A percentile compares a stretch with the other conserved stretches of the same genome.
phyloP scores from a whole-genome alignment of 176 grass and related monocot genomes.

The Aegilops longissima region DNA sequence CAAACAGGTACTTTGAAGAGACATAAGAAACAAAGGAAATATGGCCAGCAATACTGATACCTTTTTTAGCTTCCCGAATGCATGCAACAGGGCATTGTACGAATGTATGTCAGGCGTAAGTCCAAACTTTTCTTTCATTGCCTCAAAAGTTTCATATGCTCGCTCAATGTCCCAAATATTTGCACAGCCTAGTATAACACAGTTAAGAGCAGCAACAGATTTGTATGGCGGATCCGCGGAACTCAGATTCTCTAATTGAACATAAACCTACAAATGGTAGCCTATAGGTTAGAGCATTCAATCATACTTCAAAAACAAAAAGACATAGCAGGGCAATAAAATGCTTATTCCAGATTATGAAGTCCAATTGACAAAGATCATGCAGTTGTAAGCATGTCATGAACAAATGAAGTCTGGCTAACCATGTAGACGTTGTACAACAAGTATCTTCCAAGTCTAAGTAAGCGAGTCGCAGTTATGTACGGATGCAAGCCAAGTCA shows the following conservation, averaged over 20 bases:
- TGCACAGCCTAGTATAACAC: constrained; percentile 92
- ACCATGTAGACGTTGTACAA: not conserved
- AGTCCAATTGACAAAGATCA: not conserved
- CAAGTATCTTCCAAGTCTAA: not conserved
- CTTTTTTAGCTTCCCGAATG: constrained; percentile 88
- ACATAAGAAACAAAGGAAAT: constrained; percentile 5
- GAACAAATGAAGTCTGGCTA: not conserved
- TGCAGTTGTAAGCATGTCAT: constrained; percentile 24
- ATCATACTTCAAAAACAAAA: constrained; percentile 23
- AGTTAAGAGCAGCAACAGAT: constrained; percentile 91
- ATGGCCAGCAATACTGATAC: constrained; percentile 33
- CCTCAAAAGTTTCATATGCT: constrained; percentile 93
- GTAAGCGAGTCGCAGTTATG: not conserved
- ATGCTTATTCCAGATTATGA: not conserved
- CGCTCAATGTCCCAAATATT: constrained; percentile 98
- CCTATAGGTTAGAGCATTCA: constrained; percentile 22
- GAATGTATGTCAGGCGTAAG: constrained; percentile 89
- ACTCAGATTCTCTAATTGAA: constrained; percentile 92
- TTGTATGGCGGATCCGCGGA: constrained; percentile 78
- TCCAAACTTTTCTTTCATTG: constrained; percentile 78
- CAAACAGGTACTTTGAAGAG: constrained; percentile 13
- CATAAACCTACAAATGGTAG: constrained; percentile 64
- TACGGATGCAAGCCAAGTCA: not conserved
- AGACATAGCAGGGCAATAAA: not conserved
- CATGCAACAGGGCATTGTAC: constrained; percentile 82